Percentiles rank a stretch among this genome's conserved stretches.
phyloP scores from a whole-genome alignment of 2,329 filamentous ascomycete genomes.

The Aureobasidium melanogenum region DNA sequence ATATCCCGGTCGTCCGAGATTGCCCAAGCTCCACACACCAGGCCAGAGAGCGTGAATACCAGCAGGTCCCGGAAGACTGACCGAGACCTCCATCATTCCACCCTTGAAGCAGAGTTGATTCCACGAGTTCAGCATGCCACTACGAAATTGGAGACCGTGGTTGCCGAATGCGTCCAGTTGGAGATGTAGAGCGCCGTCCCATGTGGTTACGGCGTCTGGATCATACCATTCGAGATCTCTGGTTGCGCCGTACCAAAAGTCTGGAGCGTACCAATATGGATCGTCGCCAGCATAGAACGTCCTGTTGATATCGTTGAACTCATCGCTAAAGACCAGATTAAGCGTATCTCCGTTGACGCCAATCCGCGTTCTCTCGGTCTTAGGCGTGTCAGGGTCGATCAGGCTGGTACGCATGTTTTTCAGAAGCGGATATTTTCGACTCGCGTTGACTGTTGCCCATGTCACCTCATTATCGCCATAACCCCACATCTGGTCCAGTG shows the following conservation, averaged over 20 bases:
- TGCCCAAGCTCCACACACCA: constrained; percentile 47
- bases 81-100: constrained; percentile 43
- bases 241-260: constrained; percentile 48
- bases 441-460: constrained; percentile 40
- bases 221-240: constrained; percentile 44
- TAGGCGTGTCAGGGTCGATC: constrained; percentile 46
- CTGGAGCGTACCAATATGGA: constrained; percentile 44
- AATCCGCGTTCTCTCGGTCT: constrained; percentile 34
- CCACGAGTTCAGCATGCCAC: constrained; percentile 46
- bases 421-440: constrained; percentile 38
- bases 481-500: constrained; percentile 31
- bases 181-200: constrained; percentile 37
- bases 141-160: constrained; percentile 39
- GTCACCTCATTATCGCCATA: constrained; percentile 16
- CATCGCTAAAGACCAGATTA: constrained; percentile 47
- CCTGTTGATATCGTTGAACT: constrained; percentile 45
- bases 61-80: constrained; percentile 43
- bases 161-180: constrained; percentile 38
- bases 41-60: constrained; percentile 44
- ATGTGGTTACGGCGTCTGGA: constrained; percentile 44
- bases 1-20: constrained; percentile 45
- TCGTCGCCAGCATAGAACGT: constrained; percentile 51
- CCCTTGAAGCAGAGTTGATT: constrained; percentile 48
- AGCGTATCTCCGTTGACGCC: constrained; percentile 39
- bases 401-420: constrained; percentile 39